phyloP scores from a whole-genome alignment of 2,329 filamentous ascomycete genomes.

The Talaromyces sp. region DNA sequence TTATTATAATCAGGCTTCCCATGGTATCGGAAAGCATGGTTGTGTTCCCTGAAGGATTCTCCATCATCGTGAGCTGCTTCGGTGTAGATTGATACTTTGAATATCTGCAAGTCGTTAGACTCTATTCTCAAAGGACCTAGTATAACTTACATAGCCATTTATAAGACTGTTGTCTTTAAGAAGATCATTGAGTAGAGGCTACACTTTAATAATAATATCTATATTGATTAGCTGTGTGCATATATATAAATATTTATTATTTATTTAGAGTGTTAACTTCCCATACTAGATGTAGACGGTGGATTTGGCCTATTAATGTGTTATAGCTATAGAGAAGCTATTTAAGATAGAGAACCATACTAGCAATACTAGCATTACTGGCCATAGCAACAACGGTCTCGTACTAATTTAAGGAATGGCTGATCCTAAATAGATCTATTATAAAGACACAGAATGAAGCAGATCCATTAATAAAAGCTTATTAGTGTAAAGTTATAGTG shows the following conservation, averaged over 20 bases:
- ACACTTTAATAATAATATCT: constrained; percentile 22
- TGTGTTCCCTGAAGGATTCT: constrained; percentile 18
- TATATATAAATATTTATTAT: neutral
- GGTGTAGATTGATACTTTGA: constrained; percentile 26
- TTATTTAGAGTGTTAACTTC: constrained; percentile 27
- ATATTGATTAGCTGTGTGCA: constrained; percentile 7
- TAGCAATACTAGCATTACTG: constrained; percentile 31
- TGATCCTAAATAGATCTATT: constrained; percentile 29
- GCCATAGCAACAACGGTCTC: constrained; percentile 34
- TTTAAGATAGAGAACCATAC: constrained; percentile 34
- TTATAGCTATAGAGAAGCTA: constrained; percentile 37
- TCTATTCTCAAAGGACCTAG: neutral
- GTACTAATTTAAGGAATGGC: constrained; percentile 27
- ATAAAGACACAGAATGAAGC: constrained; percentile 1
- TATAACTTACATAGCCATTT: constrained; percentile 26
- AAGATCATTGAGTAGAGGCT: constrained; percentile 24
- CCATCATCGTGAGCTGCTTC: neutral
- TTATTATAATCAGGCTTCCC: constrained; percentile 21
- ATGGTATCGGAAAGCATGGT: constrained; percentile 24
- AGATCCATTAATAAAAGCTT: constrained; percentile 14
- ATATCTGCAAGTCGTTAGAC: neutral
- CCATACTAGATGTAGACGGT: constrained; percentile 34
- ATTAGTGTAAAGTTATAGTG: constrained; percentile 24
- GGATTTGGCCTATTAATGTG: constrained; percentile 25
- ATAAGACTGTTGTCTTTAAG: constrained; percentile 25